Conservation (phyloP, 2,329 filamentous ascomycete species). For the Penicillium brasilianum region DNA sequence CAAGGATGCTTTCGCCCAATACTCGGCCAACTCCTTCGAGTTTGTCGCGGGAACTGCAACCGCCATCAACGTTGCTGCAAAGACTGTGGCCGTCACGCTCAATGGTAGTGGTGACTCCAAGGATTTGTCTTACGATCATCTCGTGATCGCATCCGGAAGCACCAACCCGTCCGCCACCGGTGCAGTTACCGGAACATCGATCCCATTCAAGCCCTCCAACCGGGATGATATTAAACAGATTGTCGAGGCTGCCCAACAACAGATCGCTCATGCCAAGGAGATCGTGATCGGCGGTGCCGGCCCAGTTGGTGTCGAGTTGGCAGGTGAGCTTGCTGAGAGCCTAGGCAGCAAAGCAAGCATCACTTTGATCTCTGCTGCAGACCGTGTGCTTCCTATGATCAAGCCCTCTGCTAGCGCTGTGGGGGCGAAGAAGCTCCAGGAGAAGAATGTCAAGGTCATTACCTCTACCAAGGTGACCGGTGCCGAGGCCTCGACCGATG, state of each 20-base stretch:
- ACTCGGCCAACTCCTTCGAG: conserved; percentile 53
- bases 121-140: conserved; percentile 56
- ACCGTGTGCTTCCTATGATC: conserved; percentile 34
- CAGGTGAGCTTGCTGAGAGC: conserved; percentile 54
- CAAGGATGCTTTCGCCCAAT: conserved; percentile 56
- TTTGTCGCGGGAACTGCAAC: conserved; percentile 59
- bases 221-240: conserved; percentile 43
- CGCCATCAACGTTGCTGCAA: conserved; percentile 49
- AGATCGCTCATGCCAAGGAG: conserved; percentile 45
- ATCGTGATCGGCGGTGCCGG: conserved; percentile 58
- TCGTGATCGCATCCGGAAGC: conserved; percentile 62
- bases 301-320: conserved; percentile 55
- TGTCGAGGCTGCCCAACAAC: conserved; percentile 42
- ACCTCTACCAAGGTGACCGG: conserved; percentile 39
- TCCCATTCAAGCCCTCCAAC: conserved; percentile 52
- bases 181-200: conserved; percentile 32
- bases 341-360: conserved; percentile 42
- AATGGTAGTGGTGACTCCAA: conserved; percentile 33
- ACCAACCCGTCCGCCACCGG: conserved; percentile 50
- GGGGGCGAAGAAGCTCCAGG: conserved; percentile 54
- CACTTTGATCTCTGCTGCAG: conserved; percentile 42
- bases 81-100: conserved; percentile 52
- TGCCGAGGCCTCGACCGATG: conserved; percentile 38
- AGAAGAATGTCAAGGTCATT: conserved; percentile 54
- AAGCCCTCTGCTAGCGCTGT: conserved; percentile 41